Conservation (phyloP, 768 basidiomycete genomes). For the Psilocybe sp. region DNA sequence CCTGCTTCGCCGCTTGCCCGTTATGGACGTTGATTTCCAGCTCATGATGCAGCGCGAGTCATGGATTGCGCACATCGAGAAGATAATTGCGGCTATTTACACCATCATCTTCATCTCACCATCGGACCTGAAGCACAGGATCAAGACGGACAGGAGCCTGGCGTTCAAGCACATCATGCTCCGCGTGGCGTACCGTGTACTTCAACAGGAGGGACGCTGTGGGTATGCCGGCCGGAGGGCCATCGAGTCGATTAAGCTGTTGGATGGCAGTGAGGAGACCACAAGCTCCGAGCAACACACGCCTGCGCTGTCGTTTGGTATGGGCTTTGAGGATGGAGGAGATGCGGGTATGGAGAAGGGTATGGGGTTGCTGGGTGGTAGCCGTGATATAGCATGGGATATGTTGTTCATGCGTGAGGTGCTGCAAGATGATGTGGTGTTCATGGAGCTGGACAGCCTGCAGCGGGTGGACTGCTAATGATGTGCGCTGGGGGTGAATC, state of each 20-base stretch:
- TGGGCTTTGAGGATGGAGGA: constrained; percentile 77
- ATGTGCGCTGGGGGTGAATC: constrained; percentile 6
- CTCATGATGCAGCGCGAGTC: constrained; percentile 51
- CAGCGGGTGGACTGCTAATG: constrained; percentile 67
- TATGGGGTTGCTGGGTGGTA: constrained; percentile 69
- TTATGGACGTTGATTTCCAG: constrained; percentile 73
- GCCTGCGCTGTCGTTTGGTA: constrained; percentile 75
- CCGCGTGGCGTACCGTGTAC: constrained; percentile 65
- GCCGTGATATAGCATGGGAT: constrained; percentile 70
- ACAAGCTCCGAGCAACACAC: constrained; percentile 66
- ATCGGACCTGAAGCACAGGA: constrained; percentile 64
- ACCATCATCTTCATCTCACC: constrained; percentile 82
- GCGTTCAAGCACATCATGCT: constrained; percentile 72
- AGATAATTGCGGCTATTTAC: constrained; percentile 79
- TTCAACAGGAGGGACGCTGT: constrained; percentile 52
- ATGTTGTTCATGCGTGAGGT: constrained; percentile 70
- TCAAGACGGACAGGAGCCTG: constrained; percentile 64
- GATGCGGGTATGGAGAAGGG: constrained; percentile 68
- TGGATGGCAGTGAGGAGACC: constrained; percentile 74
- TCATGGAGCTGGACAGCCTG: constrained; percentile 77
- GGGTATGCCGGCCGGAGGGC: constrained; percentile 61
- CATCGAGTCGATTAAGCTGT: constrained; percentile 73
- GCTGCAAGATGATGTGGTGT: constrained; percentile 60
- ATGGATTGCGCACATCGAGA: constrained; percentile 81
- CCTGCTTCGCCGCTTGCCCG: constrained; percentile 81